Conservation (phyloP, 1,139 yeast genomes). For the Pichia sp. region DNA sequence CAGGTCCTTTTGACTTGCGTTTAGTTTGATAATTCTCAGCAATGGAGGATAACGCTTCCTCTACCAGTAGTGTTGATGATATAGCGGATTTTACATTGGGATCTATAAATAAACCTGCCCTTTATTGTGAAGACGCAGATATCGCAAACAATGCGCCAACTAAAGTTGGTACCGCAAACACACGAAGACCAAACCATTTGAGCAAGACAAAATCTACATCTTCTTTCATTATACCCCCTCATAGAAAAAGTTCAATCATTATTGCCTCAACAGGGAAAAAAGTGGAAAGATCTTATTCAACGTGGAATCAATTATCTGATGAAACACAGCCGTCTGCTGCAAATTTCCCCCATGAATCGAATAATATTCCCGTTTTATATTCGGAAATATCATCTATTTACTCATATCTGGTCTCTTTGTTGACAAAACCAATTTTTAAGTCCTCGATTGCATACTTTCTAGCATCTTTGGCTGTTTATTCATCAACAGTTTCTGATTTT, state of each 20-base stretch:
- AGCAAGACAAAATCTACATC: constrained; percentile 8
- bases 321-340: too few relatives aligned
- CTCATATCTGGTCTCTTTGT: neutral
- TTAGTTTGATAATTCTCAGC: neutral
- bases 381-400: neutral
- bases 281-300: constrained; percentile 21
- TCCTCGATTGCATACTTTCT: constrained; percentile 65
- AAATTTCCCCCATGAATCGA: too few relatives aligned
- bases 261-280: constrained; percentile 24
- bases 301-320: constrained; percentile 11
- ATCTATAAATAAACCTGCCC: neutral
- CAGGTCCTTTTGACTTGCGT: too few relatives aligned
- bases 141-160: neutral
- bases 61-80: constrained; percentile 1
- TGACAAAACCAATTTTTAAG: constrained; percentile 35
- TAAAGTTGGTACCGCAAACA: too few relatives aligned
- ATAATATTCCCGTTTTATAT: too few relatives aligned
- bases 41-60: neutral
- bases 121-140: neutral
- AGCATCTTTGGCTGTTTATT: constrained; percentile 72
- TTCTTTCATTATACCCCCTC: constrained; percentile 10
- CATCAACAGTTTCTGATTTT: constrained; percentile 42
- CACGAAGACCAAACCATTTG: neutral
- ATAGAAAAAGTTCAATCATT: constrained; percentile 23
- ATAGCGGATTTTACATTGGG: constrained; percentile 8